Conservation (phyloP, 2,329 filamentous ascomycete genomes). For the Hortaea werneckii region DNA sequence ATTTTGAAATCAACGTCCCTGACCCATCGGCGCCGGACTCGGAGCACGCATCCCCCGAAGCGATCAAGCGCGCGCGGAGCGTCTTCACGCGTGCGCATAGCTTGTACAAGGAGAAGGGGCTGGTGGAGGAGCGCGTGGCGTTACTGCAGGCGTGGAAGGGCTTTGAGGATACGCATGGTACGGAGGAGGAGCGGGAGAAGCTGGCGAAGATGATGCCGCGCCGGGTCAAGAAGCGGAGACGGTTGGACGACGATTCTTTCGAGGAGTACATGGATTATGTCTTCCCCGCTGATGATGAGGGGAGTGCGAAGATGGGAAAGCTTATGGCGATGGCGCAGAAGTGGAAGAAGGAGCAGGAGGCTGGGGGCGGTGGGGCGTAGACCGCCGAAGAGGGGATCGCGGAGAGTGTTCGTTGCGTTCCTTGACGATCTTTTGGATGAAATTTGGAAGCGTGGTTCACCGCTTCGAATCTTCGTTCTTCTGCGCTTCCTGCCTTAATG, state of each 20-base stretch:
- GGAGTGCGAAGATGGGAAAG: conserved; percentile 62
- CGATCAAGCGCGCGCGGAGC: conserved; percentile 69
- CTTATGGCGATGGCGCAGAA: conserved; percentile 75
- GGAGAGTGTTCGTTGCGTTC: no score
- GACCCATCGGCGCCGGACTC: conserved; percentile 51
- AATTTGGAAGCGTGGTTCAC: no score
- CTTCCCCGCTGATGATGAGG: conserved; percentile 86
- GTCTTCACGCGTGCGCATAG: conserved; percentile 80
- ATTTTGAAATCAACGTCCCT: conserved; percentile 91
- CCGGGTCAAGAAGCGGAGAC: conserved; percentile 82
- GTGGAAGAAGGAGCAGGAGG: conserved; percentile 60
- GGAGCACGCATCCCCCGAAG: conserved; percentile 49
- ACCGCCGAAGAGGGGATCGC: no score
- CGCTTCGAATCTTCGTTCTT: no score
- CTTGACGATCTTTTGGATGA: no score
- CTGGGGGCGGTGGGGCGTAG: background rate
- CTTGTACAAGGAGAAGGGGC: conserved; percentile 76
- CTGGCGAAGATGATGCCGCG: conserved; percentile 92
- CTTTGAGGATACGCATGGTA: conserved; percentile 81
- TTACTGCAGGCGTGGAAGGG: conserved; percentile 85
- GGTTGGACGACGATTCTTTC: conserved; percentile 82
- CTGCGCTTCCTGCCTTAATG: no score
- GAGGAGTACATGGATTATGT: conserved; percentile 97
- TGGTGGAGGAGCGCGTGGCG: conserved; percentile 89
- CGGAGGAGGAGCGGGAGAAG: conserved; percentile 61